phyloP scores from a whole-genome alignment of 2,329 filamentous ascomycete genomes.

The Coniochaeta ligniaria region DNA sequence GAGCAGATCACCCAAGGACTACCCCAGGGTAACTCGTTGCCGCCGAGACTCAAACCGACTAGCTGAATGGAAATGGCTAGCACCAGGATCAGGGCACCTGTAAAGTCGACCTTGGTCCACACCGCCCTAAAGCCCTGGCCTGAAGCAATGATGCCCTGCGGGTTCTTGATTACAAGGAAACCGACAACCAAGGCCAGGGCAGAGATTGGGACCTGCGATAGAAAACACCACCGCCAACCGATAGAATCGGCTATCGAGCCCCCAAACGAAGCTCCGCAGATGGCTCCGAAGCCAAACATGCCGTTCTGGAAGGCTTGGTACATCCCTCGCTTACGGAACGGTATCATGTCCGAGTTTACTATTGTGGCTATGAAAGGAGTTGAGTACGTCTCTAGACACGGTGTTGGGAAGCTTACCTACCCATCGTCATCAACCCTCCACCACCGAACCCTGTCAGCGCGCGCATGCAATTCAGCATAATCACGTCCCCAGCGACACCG shows the following conservation, averaged over 20 bases:
- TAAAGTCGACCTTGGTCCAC: constrained; percentile 51
- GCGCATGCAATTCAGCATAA: constrained; percentile 56
- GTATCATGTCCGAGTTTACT: constrained; percentile 58
- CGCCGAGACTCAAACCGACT: constrained; percentile 46
- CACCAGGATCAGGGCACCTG: constrained; percentile 49
- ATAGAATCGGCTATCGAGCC: constrained; percentile 57
- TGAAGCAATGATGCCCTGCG: constrained; percentile 21
- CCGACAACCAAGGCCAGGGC: constrained; percentile 46
- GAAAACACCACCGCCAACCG: constrained; percentile 63
- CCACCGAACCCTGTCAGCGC: constrained; percentile 64
- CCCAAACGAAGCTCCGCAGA: constrained; percentile 56
- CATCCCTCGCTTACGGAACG: constrained; percentile 46
- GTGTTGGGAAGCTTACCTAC: constrained; percentile 26
- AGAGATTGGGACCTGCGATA: constrained; percentile 55
- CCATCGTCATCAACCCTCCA: constrained; percentile 64
- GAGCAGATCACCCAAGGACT: constrained; percentile 38
- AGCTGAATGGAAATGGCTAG: constrained; percentile 51
- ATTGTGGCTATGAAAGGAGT: constrained; percentile 32
- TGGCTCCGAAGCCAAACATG: constrained; percentile 54
- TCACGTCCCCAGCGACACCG: constrained; percentile 49
- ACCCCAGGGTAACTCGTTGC: constrained; percentile 46
- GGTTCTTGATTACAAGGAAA: constrained; percentile 42
- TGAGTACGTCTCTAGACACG: not conserved
- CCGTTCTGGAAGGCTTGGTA: constrained; percentile 56
- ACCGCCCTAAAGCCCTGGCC: constrained; percentile 24